Base-by-base conservation (phyloP, 192 early-diverging fungal species). In the Umbelopsis sp. region DNA sequence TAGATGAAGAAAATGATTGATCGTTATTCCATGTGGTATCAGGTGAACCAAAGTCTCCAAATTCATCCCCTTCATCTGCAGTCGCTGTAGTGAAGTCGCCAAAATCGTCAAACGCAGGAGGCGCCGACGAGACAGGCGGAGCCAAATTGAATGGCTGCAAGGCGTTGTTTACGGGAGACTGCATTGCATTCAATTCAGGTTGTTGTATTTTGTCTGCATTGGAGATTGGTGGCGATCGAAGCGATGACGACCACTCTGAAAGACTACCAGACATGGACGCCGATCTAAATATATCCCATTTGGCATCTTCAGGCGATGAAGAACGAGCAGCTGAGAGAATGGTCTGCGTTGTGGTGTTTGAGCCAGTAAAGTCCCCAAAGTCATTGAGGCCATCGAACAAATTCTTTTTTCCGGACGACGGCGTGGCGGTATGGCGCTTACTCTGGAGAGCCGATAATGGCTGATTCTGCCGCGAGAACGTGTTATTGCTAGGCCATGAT, bases 201-300 rank as follows among this genome's bases (percentile, higher is more conserved):
- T 26, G 31, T 20, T 20, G 31, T n/a, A 6, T 1, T 41, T 41
- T 41, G 7, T 41, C 38, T 0, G 38, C 1, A 41, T 3, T 31
- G 14, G 1, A 12, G 52, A 54, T n/a, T 54, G 16, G 54, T 59
- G 29, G 38, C 5, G 38, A 41, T 1, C 38, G 38, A 6, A 62
- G 56, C 14, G 26, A 29, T 8, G 56, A 34, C 29, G 56, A 62
- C 56, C 56, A 62, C 26, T 62, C 56, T 20, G 56, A 62, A 2
- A 62, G 31, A 62, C 56, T 62, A 17, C 56, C 56, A 34, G 56
- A 62, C 20, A 62, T 20, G 9, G 56, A 62, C 8, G 56, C 56
- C 24, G 56, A 62, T 34, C 56, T 11, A 34, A 62, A 62, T 31
- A 62, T 32, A 62, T 62, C 56, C 56, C 56, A 62, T 20, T 32